Evolutionary conservation across 805 yeast genomes (phyloP).

Genomic region (Candida coquimbonensis): DNA sequence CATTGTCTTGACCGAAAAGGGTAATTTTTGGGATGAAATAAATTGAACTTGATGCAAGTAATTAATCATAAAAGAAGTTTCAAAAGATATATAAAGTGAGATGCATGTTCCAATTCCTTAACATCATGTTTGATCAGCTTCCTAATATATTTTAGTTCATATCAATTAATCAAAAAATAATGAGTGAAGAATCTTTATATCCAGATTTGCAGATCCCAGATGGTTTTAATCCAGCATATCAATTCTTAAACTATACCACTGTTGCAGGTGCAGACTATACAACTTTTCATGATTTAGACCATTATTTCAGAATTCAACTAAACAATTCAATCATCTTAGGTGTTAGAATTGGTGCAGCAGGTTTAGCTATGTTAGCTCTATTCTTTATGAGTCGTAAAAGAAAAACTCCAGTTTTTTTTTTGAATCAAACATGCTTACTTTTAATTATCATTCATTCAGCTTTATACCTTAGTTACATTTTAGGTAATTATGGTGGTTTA

Average conservation of each 20-base stretch:
- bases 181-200: constrained; percentile 1
- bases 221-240: constrained; percentile 20
- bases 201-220: constrained; percentile 3
- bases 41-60: too few relatives aligned
- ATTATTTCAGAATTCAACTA: constrained; percentile 25
- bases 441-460: constrained; percentile 54
- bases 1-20: too few relatives aligned
- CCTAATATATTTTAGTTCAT: too few relatives aligned
- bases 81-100: too few relatives aligned
- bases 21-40: too few relatives aligned
- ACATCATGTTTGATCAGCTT: too few relatives aligned
- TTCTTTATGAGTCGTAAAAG: constrained; percentile 45
- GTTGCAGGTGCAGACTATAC: constrained; percentile 32
- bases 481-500: constrained; percentile 44
- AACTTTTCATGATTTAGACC: constrained; percentile 37
- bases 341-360: constrained; percentile 50
- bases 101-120: too few relatives aligned
- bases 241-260: constrained; percentile 34
- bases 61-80: too few relatives aligned
- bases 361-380: constrained; percentile 38
- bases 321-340: constrained; percentile 45
- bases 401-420: constrained; percentile 62
- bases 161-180: background rate
- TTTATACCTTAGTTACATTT: constrained; percentile 47
- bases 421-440: constrained; percentile 57